Percentiles rank a stretch among this genome's conserved stretches.
These are phyloP conservation scores for Penicillium odoratum DNA, from an alignment of 495 filamentous ascomycete species.

Conservation along the genomic window DNA sequence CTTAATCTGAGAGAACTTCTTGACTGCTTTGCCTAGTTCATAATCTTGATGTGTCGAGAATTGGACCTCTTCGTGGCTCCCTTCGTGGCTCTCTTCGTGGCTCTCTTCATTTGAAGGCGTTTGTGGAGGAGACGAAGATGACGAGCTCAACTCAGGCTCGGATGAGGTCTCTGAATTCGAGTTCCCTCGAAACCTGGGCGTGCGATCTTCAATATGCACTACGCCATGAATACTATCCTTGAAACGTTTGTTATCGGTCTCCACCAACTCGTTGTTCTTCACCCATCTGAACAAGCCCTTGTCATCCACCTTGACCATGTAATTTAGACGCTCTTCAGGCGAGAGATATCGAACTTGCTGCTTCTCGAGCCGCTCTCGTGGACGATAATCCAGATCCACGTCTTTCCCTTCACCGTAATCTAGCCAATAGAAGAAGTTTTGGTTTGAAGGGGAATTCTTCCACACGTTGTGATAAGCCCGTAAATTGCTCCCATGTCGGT, in stretches of 20 bases:
- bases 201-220: slow-evolving; percentile 62
- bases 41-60: slow-evolving; percentile 14
- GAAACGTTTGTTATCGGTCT: slow-evolving; percentile 66
- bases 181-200: slow-evolving; percentile 46
- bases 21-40: slow-evolving; percentile 51
- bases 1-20: slow-evolving; percentile 66
- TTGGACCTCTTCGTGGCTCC: slow-evolving; percentile 41
- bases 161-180: slow-evolving; percentile 6
- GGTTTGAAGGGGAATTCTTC: slow-evolving; percentile 70
- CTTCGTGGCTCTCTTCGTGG: slow-evolving; percentile 55
- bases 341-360: slow-evolving; percentile 74
- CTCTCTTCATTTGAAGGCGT: slow-evolving; percentile 42
- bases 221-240: slow-evolving; percentile 80
- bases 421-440: slow-evolving; percentile 98
- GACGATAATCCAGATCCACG: slow-evolving; percentile 57
- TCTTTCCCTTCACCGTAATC: slow-evolving; percentile 72
- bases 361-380: slow-evolving; percentile 64
- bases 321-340: slow-evolving; percentile 68
- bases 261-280: slow-evolving; percentile 73
- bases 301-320: slow-evolving; percentile 68
- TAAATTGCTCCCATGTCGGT: slow-evolving; percentile 83
- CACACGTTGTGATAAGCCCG: slow-evolving; percentile 82
- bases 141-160: neutral
- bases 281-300: slow-evolving; percentile 73
- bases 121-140: slow-evolving; percentile 8